Conservation (phyloP, 2,329 filamentous ascomycete species). For the Chrysoporthe austroafricana region DNA sequence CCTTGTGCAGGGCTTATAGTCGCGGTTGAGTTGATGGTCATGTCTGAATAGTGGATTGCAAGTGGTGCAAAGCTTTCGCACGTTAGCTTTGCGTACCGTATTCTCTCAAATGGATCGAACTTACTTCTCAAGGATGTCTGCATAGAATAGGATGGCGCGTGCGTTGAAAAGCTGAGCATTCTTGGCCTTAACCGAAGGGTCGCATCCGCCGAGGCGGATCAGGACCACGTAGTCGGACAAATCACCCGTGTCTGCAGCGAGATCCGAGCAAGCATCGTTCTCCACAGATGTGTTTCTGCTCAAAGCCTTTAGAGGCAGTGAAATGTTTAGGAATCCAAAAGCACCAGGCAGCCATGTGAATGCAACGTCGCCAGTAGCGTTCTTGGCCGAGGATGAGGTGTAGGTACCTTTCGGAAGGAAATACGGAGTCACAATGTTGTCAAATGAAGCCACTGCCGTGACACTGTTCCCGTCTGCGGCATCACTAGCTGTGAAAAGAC, state of each 20-base stretch:
- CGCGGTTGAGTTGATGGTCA: slow-evolving; percentile 27
- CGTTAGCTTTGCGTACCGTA: not conserved
- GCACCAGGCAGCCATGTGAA: slow-evolving; percentile 30
- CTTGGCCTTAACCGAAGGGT: slow-evolving; percentile 37
- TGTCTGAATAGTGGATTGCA: slow-evolving; percentile 1
- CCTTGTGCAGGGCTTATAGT: slow-evolving; percentile 32
- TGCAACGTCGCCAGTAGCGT: not conserved
- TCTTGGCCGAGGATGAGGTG: slow-evolving; percentile 18
- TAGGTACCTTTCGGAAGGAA: slow-evolving; percentile 31
- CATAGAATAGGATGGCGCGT: slow-evolving; percentile 31
- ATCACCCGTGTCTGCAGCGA: slow-evolving; percentile 45
- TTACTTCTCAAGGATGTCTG: not conserved
- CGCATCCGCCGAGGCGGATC: slow-evolving; percentile 41
- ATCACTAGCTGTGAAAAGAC: slow-evolving; percentile 32
- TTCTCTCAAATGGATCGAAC: not conserved
- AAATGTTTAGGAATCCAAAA: slow-evolving; percentile 26
- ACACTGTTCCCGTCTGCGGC: slow-evolving; percentile 35
- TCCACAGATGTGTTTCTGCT: slow-evolving; percentile 35
- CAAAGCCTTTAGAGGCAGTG: slow-evolving; percentile 36
- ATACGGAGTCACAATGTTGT: slow-evolving; percentile 31
- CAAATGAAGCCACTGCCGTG: slow-evolving; percentile 33
- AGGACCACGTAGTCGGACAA: slow-evolving; percentile 46
- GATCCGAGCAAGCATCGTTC: slow-evolving; percentile 43
- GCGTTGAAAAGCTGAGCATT: slow-evolving; percentile 48
- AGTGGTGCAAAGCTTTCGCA: not conserved